Evolutionary conservation across 495 filamentous ascomycete genomes (phyloP).

Genomic region (Cudoniella acicularis): DNA sequence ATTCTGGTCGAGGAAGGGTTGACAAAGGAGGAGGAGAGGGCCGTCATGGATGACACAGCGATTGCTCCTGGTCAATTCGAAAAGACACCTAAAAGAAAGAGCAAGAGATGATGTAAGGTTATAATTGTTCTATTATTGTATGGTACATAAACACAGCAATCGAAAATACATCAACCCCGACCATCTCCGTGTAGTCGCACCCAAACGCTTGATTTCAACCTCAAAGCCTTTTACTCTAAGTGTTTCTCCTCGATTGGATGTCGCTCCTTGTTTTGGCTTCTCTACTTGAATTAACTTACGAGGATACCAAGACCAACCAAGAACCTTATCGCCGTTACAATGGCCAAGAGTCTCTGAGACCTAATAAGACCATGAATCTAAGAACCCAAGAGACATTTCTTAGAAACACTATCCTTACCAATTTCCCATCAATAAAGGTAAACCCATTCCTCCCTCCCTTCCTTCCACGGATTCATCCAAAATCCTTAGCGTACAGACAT

Average conservation of each 20-base stretch:
- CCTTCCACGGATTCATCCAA: too few species aligned
- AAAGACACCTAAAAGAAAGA: conserved; percentile 7
- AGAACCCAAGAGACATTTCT: too few species aligned
- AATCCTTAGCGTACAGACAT: too few species aligned
- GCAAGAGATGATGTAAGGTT: neutral
- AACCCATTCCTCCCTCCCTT: too few species aligned
- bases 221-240: too few species aligned
- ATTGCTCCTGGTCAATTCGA: conserved; percentile 1
- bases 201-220: too few species aligned
- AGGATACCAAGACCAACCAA: neutral
- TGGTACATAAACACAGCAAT: conserved; percentile 4
- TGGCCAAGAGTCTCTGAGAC: too few species aligned
- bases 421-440: too few species aligned
- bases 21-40: conserved; percentile 15
- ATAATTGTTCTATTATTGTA: neutral
- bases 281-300: neutral
- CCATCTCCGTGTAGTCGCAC: too few species aligned
- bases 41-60: conserved; percentile 15
- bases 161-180: too few species aligned
- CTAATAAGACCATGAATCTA: too few species aligned
- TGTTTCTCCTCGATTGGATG: neutral
- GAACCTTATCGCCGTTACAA: neutral
- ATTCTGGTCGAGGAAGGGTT: conserved; percentile 7
- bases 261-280: neutral
- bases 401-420: too few species aligned